Evolutionary conservation across 345 rosid species (phyloP).

Genomic region (Passiflora organensis): DNA sequence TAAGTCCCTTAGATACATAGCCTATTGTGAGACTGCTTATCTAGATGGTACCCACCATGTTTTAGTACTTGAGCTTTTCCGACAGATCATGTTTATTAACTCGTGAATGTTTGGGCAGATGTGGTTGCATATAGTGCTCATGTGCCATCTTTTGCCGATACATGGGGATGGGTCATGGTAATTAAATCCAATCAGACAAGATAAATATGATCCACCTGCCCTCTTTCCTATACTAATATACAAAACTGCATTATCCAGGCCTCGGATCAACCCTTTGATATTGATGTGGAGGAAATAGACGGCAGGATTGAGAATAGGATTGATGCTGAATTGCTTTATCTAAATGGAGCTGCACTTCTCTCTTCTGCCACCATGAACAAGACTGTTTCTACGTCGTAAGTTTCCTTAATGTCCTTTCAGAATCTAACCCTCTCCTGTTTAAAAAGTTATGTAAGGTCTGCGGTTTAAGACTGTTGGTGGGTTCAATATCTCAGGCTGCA

Average conservation of each 20-base stretch:
- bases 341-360: slow-evolving; percentile 75
- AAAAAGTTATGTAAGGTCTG: no score
- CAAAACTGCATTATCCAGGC: slow-evolving; percentile 34
- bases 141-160: slow-evolving; percentile 93
- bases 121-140: slow-evolving; percentile 89
- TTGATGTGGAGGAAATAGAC: slow-evolving; percentile 62
- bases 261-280: slow-evolving; percentile 67
- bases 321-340: slow-evolving; percentile 57
- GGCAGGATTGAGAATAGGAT: slow-evolving; percentile 61
- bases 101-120: slow-evolving; percentile 36
- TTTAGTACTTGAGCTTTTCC: no score
- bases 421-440: not conserved
- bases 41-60: no score
- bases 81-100: no score
- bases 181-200: no score
- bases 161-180: slow-evolving; percentile 99
- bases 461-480: no score
- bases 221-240: no score
- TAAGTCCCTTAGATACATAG: slow-evolving; percentile 26
- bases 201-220: no score
- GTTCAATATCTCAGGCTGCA: slow-evolving; percentile 45
- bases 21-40: no score
- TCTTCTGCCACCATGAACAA: slow-evolving; percentile 86
- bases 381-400: slow-evolving; percentile 69
- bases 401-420: not conserved